A percentile compares a stretch with the other conserved stretches of the same genome.
phyloP scores from a whole-genome alignment of 176 grass and related monocot species.

The Oryza meyeriana region DNA sequence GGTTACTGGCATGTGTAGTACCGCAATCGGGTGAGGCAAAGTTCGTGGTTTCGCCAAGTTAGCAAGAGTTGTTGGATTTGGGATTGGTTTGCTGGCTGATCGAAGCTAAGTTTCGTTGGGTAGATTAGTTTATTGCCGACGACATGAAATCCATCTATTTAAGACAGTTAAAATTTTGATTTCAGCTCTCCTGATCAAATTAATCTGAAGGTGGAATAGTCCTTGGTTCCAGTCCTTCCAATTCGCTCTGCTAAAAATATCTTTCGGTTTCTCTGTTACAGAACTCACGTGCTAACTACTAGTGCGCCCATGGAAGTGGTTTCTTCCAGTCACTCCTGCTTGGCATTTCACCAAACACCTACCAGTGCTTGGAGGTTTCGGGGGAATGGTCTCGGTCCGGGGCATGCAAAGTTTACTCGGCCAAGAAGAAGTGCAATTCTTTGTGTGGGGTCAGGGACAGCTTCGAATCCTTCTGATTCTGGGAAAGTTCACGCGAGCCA shows the following conservation, averaged over 20 bases:
- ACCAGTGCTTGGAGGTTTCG: constrained; percentile 38
- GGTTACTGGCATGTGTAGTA: neutral
- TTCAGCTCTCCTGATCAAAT: too few relatives aligned
- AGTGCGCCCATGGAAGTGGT: constrained; percentile 61
- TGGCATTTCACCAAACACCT: constrained; percentile 54
- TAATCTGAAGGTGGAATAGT: too few relatives aligned
- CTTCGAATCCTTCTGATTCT: constrained; percentile 18
- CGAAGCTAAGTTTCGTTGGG: too few relatives aligned
- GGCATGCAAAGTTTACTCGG: constrained; percentile 13
- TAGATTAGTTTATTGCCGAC: too few relatives aligned
- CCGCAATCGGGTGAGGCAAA: neutral
- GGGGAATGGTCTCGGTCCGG: constrained; percentile 7
- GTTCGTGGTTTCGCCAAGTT: too few relatives aligned
- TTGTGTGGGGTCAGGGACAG: constrained; percentile 31
- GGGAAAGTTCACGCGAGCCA: constrained; percentile 19
- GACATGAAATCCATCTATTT: neutral
- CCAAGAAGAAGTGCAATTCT: constrained; percentile 38
- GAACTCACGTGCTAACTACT: constrained; percentile 11
- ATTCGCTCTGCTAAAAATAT: neutral
- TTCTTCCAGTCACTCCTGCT: constrained; percentile 50
- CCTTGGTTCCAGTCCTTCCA: neutral
- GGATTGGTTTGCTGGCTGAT: neutral
- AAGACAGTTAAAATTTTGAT: neutral
- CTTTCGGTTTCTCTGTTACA: constrained; percentile 14
- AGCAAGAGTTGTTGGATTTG: too few relatives aligned